These are phyloP conservation scores for Alternaria sp. DNA, from an alignment of 2,329 filamentous ascomycete species.

Conservation along the genomic window DNA sequence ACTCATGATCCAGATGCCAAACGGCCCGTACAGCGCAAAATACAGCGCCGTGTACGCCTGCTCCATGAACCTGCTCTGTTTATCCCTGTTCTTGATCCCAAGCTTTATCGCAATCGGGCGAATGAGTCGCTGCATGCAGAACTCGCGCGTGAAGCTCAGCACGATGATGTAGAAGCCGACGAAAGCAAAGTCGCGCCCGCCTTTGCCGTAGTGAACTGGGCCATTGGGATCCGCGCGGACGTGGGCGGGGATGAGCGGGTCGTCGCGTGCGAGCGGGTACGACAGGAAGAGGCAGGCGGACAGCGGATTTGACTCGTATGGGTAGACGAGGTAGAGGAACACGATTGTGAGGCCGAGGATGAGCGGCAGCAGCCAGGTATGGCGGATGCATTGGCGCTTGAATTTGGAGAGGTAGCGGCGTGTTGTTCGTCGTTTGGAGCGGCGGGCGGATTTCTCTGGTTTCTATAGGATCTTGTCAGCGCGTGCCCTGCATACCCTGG, in stretches of 20 bases:
- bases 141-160: slow-evolving; percentile 91
- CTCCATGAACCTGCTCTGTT: slow-evolving; percentile 93
- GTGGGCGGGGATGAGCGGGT: slow-evolving; percentile 29
- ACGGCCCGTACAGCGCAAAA: slow-evolving; percentile 81
- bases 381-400: slow-evolving; percentile 55
- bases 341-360: slow-evolving; percentile 69
- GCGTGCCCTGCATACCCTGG: not conserved
- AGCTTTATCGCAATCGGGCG: slow-evolving; percentile 74
- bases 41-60: slow-evolving; percentile 94
- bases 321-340: slow-evolving; percentile 74
- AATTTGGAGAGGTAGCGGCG: slow-evolving; percentile 53
- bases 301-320: slow-evolving; percentile 77
- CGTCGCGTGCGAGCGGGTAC: slow-evolving; percentile 70
- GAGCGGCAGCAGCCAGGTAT: slow-evolving; percentile 73
- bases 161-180: slow-evolving; percentile 89
- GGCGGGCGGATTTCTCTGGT: slow-evolving; percentile 38
- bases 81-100: slow-evolving; percentile 74
- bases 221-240: slow-evolving; percentile 48
- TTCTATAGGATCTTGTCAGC: slow-evolving; percentile 18
- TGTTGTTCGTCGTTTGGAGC: slow-evolving; percentile 55
- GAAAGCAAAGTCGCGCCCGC: slow-evolving; percentile 83
- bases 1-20: slow-evolving; percentile 89
- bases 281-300: slow-evolving; percentile 87
- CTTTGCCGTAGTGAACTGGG: slow-evolving; percentile 80
- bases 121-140: slow-evolving; percentile 90